Percentiles rank a stretch among this genome's conserved stretches.
Evolutionary conservation across 148 eudicot genomes (phyloP).

Genomic region (Vaccinium macrocarpon): DNA sequence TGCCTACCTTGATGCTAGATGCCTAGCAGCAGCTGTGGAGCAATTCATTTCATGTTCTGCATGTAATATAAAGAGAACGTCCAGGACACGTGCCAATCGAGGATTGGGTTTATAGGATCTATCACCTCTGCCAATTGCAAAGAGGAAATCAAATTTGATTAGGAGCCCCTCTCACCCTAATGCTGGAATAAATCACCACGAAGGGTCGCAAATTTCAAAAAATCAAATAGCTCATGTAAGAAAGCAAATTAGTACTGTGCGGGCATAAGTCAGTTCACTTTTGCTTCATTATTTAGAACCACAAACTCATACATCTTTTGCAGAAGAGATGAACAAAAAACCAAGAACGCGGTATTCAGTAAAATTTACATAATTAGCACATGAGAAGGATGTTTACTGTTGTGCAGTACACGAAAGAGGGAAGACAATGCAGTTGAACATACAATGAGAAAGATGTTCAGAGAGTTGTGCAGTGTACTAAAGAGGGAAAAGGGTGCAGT

Average conservation of each 20-base stretch:
- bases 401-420: not conserved
- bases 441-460: conserved; percentile 53
- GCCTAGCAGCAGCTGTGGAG: conserved; percentile 98
- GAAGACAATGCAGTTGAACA: conserved; percentile 25
- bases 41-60: conserved; percentile 99
- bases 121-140: conserved; percentile 58
- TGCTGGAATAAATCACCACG: not conserved
- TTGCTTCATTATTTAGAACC: not conserved
- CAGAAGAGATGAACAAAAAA: too few species aligned
- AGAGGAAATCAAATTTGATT: not conserved
- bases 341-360: not conserved
- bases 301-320: not conserved
- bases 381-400: not conserved
- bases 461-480: not conserved
- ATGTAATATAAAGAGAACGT: conserved; percentile 86
- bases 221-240: not conserved
- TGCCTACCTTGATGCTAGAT: conserved; percentile 90
- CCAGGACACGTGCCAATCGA: conserved; percentile 86
- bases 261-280: not conserved
- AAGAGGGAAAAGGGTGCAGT: conserved; percentile 5
- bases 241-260: not conserved
- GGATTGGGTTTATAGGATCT: conserved; percentile 93
- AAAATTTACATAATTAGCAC: not conserved
- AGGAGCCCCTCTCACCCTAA: not conserved
- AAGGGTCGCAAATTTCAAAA: not conserved